These are phyloP conservation scores for Rhizopus arrhizus DNA, from an alignment of 371 early-diverging fungal genomes.

Conservation along the genomic window DNA sequence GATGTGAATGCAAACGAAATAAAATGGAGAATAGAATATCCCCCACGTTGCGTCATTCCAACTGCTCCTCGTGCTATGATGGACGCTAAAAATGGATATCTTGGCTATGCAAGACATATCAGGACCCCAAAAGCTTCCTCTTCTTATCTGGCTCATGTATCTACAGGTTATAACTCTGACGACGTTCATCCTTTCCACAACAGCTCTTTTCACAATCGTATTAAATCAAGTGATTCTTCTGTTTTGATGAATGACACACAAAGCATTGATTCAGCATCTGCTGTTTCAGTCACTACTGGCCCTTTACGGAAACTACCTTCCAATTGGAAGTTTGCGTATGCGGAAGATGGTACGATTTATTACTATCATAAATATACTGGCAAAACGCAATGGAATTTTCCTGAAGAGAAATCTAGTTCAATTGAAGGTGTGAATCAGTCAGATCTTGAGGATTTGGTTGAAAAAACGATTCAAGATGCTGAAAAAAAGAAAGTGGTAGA, in stretches of 20 bases:
- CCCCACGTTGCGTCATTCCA: constrained; percentile 32
- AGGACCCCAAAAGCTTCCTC: background rate
- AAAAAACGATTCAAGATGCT: constrained; percentile 27
- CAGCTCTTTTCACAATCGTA: background rate
- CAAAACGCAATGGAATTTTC: constrained; percentile 51
- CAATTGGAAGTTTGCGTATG: constrained; percentile 44
- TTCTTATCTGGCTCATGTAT: background rate
- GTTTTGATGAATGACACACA: background rate
- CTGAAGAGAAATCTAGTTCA: constrained; percentile 34
- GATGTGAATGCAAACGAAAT: constrained; percentile 23
- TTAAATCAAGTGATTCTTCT: background rate
- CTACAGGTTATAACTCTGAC: background rate
- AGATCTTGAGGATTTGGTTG: constrained; percentile 32
- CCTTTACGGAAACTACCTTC: constrained; percentile 22
- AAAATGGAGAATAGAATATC: constrained; percentile 23
- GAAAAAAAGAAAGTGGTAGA: constrained; percentile 16
- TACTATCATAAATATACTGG: constrained; percentile 45
- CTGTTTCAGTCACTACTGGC: background rate
- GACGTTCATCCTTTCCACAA: background rate
- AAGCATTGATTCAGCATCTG: background rate
- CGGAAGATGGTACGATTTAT: constrained; percentile 39
- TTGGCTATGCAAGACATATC: constrained; percentile 18
- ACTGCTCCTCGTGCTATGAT: constrained; percentile 44
- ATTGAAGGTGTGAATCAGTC: constrained; percentile 45
- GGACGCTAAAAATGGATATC: constrained; percentile 32